Evolutionary conservation across 139 green algal genomes (phyloP).

Genomic region (Ettlia oleoabundans): DNA sequence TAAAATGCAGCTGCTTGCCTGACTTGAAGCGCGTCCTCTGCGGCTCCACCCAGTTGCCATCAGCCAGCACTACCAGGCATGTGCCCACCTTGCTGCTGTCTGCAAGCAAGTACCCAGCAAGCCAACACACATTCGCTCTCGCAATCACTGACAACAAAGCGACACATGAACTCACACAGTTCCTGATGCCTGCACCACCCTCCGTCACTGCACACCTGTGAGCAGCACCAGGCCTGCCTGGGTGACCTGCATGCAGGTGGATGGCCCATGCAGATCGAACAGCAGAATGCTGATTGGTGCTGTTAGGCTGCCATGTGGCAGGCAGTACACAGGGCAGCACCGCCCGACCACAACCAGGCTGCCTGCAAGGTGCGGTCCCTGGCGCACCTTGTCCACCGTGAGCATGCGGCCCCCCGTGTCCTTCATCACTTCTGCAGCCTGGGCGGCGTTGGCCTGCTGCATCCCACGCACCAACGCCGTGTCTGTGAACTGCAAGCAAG

Average conservation of each 20-base stretch:
- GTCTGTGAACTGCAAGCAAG: constrained; percentile 66
- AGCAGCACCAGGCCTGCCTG: constrained; percentile 49
- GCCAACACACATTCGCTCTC: too few relatives aligned
- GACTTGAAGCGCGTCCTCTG: constrained; percentile 7
- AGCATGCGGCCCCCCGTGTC: constrained; percentile 27
- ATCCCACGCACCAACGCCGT: constrained; percentile 66
- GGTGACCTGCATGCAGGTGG: too few relatives aligned
- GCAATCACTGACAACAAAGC: too few relatives aligned
- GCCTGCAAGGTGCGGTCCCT: too few relatives aligned
- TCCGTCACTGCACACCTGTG: too few relatives aligned
- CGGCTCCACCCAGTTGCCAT: constrained; percentile 37
- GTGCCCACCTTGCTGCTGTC: constrained; percentile 52
- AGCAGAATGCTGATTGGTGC: too few relatives aligned
- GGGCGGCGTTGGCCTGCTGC: not conserved
- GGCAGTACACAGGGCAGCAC: too few relatives aligned
- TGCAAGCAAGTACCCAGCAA: constrained; percentile 56
- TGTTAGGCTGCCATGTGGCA: too few relatives aligned
- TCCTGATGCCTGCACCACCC: too few relatives aligned
- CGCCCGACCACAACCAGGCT: too few relatives aligned
- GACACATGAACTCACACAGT: too few relatives aligned
- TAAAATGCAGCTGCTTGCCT: not conserved
- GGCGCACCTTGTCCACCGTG: constrained; percentile 26
- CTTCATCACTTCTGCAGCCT: constrained; percentile 9
- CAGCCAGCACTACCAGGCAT: constrained; percentile 54
- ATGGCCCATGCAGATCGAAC: too few relatives aligned